Evolutionary conservation across 495 filamentous ascomycete species (phyloP).

Genomic region (Aspergillus indologenus): DNA sequence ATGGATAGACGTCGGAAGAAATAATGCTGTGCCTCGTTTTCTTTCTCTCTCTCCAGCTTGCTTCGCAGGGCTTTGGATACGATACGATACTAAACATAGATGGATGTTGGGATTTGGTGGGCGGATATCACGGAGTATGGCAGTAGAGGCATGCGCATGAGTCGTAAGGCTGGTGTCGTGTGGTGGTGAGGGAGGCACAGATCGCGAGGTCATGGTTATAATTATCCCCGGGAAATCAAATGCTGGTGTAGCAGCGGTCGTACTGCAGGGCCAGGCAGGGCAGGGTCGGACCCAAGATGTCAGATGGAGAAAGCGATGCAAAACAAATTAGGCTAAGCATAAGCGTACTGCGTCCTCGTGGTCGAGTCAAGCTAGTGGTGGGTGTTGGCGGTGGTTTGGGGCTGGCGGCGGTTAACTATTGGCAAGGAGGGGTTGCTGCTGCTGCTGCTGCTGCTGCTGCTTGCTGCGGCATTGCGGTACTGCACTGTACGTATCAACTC

Average conservation of each 20-base stretch:
- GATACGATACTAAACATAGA: background rate
- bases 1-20: too few species aligned
- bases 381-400: background rate
- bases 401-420: background rate
- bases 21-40: conserved; percentile 1
- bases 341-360: too few species aligned
- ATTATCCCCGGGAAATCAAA: background rate
- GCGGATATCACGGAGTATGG: too few species aligned
- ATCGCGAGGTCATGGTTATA: background rate
- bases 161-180: background rate
- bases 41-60: too few species aligned
- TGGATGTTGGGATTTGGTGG: background rate
- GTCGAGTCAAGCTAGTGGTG: too few species aligned
- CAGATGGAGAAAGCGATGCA: background rate
- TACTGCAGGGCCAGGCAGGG: background rate
- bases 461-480: too few species aligned
- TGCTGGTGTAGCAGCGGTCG: too few species aligned
- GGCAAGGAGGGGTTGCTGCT: background rate
- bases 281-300: too few species aligned
- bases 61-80: too few species aligned
- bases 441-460: too few species aligned
- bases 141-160: background rate
- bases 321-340: background rate
- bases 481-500: too few species aligned
- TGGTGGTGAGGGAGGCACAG: background rate